Conservation (phyloP, 2,329 filamentous ascomycete genomes). For the Exserohilum rostratum region DNA sequence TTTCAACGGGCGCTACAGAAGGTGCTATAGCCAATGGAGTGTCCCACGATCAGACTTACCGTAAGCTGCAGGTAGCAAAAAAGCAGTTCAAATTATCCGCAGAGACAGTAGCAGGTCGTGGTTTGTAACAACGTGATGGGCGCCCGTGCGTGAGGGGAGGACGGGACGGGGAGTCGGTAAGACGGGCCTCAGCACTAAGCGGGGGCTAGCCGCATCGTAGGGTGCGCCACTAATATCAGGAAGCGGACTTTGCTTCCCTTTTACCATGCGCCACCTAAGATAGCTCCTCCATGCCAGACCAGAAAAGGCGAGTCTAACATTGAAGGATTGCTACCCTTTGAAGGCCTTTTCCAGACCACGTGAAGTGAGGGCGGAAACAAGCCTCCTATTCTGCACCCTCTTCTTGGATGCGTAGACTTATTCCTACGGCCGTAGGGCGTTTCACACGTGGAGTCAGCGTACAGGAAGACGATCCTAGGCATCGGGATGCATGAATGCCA, state of each 20-base stretch:
- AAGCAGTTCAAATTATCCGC: constrained; percentile 4
- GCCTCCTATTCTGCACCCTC: background rate
- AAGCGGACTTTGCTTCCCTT: background rate
- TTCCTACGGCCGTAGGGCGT: background rate
- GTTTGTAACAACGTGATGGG: background rate
- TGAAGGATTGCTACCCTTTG: constrained; percentile 5
- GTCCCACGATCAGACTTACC: background rate
- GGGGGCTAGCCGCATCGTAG: constrained; percentile 1
- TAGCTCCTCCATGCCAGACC: background rate
- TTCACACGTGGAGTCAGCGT: background rate
- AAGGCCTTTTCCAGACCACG: background rate
- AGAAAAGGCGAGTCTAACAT: background rate
- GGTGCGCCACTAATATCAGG: constrained; percentile 5
- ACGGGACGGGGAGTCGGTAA: constrained; percentile 8
- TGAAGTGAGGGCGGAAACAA: background rate
- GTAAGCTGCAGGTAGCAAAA: background rate
- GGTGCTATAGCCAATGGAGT: background rate
- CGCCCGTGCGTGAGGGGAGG: background rate
- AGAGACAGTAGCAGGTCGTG: background rate
- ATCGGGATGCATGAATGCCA: background rate
- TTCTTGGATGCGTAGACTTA: background rate
- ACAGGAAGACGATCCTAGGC: background rate
- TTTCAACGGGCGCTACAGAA: background rate
- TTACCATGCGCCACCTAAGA: background rate
- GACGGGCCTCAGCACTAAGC: constrained; percentile 2